phyloP scores from a whole-genome alignment of 208 protist genomes.

The Trypanosoma platydactyli region DNA sequence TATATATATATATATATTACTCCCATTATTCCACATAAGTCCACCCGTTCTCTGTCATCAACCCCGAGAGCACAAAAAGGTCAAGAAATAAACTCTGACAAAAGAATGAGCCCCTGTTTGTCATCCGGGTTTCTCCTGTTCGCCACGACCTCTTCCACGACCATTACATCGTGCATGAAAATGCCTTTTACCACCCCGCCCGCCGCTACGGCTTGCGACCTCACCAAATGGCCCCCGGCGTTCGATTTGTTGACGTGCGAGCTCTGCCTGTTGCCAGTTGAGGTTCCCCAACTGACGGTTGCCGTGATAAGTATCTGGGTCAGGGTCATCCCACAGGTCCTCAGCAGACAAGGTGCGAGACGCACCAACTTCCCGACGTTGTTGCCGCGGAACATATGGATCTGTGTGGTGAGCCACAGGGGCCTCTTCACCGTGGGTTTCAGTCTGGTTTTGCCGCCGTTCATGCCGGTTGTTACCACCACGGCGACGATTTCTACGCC shows the following conservation, averaged over 20 bases:
- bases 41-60: not conserved
- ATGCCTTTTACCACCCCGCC: slow-evolving; percentile 23
- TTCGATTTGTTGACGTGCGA: slow-evolving; percentile 29
- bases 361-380: slow-evolving; percentile 17
- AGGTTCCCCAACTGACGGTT: slow-evolving; percentile 55
- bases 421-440: slow-evolving; percentile 13
- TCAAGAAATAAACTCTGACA: not conserved
- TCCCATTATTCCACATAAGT: no score
- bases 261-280: slow-evolving; percentile 79
- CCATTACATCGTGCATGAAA: slow-evolving; percentile 8
- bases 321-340: slow-evolving; percentile 80
- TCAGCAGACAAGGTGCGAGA: slow-evolving; percentile 19
- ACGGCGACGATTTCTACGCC: slow-evolving; percentile 25
- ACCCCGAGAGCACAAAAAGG: not conserved
- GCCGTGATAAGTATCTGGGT: slow-evolving; percentile 71
- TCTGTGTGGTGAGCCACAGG: slow-evolving; percentile 5
- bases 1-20: no score
- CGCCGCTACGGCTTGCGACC: slow-evolving; percentile 10
- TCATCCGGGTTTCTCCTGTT: slow-evolving; percentile 5
- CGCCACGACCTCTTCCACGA: slow-evolving; percentile 11
- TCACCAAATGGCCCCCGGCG: slow-evolving; percentile 22
- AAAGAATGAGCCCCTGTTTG: not conserved
- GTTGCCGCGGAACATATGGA: not conserved
- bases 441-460: slow-evolving; percentile 25
- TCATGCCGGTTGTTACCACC: slow-evolving; percentile 39